Percentiles rank a stretch among this genome's conserved stretches.
phyloP scores from a whole-genome alignment of 2,329 filamentous ascomycete species.

The Fusarium sororula region DNA sequence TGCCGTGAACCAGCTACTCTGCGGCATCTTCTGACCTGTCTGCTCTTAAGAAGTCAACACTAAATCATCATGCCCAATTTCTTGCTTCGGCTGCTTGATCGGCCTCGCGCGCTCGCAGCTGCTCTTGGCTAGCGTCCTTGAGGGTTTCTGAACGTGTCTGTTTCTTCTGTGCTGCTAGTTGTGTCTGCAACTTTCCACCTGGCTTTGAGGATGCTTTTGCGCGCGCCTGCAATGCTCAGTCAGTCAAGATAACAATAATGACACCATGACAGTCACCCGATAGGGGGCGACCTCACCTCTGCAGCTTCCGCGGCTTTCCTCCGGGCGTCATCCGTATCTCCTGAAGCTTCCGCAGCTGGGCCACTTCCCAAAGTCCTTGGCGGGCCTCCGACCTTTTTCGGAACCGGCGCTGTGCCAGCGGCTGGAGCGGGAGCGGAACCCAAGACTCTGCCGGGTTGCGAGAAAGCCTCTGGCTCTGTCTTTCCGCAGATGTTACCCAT shows the following conservation, averaged over 20 bases:
- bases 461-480: constrained; percentile 74
- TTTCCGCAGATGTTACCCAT: constrained; percentile 94
- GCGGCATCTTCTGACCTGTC: background rate
- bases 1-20: background rate
- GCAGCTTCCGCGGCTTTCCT: constrained; percentile 82
- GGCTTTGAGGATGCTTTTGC: constrained; percentile 66
- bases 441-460: constrained; percentile 76
- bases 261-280: background rate
- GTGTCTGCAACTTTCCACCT: constrained; percentile 74
- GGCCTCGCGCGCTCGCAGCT: constrained; percentile 71
- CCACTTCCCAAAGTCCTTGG: constrained; percentile 71
- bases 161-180: constrained; percentile 79
- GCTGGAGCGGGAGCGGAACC: constrained; percentile 61
- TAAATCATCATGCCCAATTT: constrained; percentile 47
- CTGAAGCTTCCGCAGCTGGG: constrained; percentile 41
- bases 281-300: constrained; percentile 69
- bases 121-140: constrained; percentile 72
- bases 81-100: constrained; percentile 62
- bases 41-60: background rate
- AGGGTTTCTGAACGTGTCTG: constrained; percentile 75
- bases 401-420: constrained; percentile 61
- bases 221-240: constrained; percentile 64
- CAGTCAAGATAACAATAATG: background rate
- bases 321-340: constrained; percentile 66
- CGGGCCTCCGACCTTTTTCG: constrained; percentile 62